Percentiles rank a stretch among this genome's conserved stretches.
phyloP scores from a whole-genome alignment of 1,284 basidiomycete genomes.

The Peniophora sp. region DNA sequence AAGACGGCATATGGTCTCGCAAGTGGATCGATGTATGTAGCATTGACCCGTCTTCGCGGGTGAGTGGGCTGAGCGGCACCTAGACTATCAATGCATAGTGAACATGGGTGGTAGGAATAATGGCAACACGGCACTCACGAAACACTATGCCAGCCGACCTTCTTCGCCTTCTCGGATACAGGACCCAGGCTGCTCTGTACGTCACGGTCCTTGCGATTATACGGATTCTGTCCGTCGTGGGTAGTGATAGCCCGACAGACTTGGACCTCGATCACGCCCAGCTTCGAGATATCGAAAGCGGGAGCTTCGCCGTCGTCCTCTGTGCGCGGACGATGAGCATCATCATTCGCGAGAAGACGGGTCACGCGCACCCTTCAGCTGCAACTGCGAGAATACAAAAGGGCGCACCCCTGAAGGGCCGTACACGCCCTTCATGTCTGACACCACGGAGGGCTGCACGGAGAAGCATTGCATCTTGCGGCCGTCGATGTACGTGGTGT shows the following conservation, averaged over 20 bases:
- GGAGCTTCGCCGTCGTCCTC: neutral
- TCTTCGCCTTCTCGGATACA: constrained; percentile 3
- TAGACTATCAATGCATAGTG: neutral
- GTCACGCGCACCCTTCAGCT: neutral
- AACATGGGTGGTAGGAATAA: neutral
- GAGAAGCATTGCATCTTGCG: neutral
- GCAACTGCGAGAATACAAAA: neutral
- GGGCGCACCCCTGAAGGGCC: neutral
- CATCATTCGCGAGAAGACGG: neutral
- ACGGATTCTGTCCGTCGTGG: neutral
- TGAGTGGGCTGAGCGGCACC: neutral
- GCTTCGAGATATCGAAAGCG: neutral
- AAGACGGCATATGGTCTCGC: constrained; percentile 1
- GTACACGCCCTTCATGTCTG: neutral
- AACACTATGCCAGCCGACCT: neutral
- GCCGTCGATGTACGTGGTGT: neutral
- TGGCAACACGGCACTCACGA: neutral
- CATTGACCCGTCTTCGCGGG: neutral
- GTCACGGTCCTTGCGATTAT: neutral
- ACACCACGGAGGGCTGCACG: neutral
- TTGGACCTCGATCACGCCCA: neutral
- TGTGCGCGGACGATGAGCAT: neutral
- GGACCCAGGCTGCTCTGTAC: neutral
- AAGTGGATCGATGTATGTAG: neutral
- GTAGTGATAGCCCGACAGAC: neutral